Conservation (phyloP, 2,329 filamentous ascomycete species). For the Didymella pomorum region DNA sequence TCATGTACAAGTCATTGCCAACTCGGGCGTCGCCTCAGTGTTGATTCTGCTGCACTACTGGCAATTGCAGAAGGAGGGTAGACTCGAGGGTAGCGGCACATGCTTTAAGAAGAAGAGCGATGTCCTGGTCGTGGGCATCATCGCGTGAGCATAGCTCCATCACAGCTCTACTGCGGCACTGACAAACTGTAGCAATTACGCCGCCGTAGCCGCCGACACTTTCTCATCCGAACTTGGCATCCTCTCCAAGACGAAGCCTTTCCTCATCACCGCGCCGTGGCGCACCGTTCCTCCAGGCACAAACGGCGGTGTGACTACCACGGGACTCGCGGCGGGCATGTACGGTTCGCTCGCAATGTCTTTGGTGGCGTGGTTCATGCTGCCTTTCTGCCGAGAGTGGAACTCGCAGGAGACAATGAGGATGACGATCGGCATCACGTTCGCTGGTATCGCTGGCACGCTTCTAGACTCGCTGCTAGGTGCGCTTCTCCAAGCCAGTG, state of each 20-base stretch:
- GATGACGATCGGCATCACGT: conserved; percentile 65
- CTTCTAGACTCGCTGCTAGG: conserved; percentile 88
- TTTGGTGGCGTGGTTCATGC: conserved; percentile 69
- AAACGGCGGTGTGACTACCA: conserved; percentile 86
- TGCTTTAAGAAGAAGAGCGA: conserved; percentile 54
- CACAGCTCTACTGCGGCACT: conserved; percentile 13
- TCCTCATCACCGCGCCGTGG: conserved; percentile 84
- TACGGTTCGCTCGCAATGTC: conserved; percentile 76
- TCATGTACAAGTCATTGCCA: conserved; percentile 88
- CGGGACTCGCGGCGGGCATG: conserved; percentile 76
- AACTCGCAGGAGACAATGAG: conserved; percentile 30
- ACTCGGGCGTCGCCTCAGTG: conserved; percentile 80
- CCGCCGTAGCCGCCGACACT: conserved; percentile 89
- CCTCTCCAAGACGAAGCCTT: conserved; percentile 75
- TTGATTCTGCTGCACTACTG: conserved; percentile 62
- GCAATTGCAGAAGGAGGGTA: conserved; percentile 51
- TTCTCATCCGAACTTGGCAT: conserved; percentile 97
- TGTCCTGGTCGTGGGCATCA: conserved; percentile 57
- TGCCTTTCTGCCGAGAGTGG: conserved; percentile 70
- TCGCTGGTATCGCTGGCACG: conserved; percentile 81
- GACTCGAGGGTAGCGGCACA: conserved; percentile 32
- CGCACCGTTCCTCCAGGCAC: conserved; percentile 87
- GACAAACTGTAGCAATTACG: conserved; percentile 76
- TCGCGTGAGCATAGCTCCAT: conserved; percentile 50
- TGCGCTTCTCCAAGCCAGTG: conserved; percentile 83